Percentiles rank a stretch among this genome's conserved stretches.
Conservation (phyloP, 1,139 yeast genomes). For the Zygosaccharomyces sapae region DNA sequence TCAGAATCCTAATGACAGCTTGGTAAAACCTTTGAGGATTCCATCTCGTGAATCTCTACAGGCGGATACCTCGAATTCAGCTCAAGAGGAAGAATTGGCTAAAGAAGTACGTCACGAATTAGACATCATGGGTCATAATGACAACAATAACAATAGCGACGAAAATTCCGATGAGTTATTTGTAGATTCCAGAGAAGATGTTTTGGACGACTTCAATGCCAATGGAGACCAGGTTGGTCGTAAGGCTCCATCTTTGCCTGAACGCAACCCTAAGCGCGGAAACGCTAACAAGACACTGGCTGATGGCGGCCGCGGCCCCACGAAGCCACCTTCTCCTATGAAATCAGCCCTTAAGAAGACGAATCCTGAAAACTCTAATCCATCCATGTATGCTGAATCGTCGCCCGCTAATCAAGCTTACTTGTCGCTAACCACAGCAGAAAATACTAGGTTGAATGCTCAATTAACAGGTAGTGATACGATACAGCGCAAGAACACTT, state of each 20-base stretch:
- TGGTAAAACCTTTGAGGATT: neutral
- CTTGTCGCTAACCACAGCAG: conserved; percentile 67
- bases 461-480: conserved; percentile 43
- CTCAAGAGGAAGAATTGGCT: conserved; percentile 2
- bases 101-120: conserved; percentile 2
- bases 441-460: conserved; percentile 69
- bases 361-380: conserved; percentile 24
- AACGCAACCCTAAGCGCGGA: neutral
- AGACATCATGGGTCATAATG: conserved; percentile 4
- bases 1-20: neutral
- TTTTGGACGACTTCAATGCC: neutral
- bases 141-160: neutral
- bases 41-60: conserved; percentile 1
- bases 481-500: conserved; percentile 13
- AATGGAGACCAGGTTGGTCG: neutral
- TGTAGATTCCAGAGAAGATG: conserved; percentile 6
- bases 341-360: conserved; percentile 63
- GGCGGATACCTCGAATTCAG: conserved; percentile 1
- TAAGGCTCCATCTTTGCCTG: neutral
- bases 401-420: conserved; percentile 59
- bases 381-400: conserved; percentile 13
- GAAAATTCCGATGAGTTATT: conserved; percentile 3
- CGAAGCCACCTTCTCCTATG: conserved; percentile 46
- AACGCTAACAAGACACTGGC: neutral
- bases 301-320: too few species aligned